Percentiles rank a stretch among this genome's conserved stretches.
These are phyloP conservation scores for Hylodesmum podocarpum DNA, from an alignment of 306 rosid genomes.

Conservation along the genomic window DNA sequence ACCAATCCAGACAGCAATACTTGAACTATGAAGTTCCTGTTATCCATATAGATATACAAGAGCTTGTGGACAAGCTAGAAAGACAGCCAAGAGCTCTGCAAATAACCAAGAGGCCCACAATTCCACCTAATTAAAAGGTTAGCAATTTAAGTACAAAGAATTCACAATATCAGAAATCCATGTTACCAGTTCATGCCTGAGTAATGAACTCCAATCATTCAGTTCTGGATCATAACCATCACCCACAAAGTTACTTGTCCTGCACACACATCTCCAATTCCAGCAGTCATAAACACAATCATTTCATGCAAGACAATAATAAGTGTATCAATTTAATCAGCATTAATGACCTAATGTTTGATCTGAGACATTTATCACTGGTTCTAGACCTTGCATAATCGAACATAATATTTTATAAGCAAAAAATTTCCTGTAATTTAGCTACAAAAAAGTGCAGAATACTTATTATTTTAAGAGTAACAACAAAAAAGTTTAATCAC, in stretches of 20 bases:
- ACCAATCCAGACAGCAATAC: slow-evolving; percentile 28
- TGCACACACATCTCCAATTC: slow-evolving; percentile 30
- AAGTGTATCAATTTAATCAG: neutral
- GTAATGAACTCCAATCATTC: slow-evolving; percentile 23
- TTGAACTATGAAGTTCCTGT: slow-evolving; percentile 21
- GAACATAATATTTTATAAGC: neutral
- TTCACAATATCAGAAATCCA: slow-evolving; percentile 19
- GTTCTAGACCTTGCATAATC: neutral
- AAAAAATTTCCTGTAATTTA: neutral
- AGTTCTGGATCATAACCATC: slow-evolving; percentile 27
- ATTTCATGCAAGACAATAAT: slow-evolving; percentile 2
- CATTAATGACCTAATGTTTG: neutral
- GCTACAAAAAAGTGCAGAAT: neutral
- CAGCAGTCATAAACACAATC: neutral
- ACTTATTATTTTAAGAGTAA: neutral
- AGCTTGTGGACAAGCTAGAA: slow-evolving; percentile 25
- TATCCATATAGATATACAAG: slow-evolving; percentile 1
- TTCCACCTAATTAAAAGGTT: slow-evolving; percentile 35
- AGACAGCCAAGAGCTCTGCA: slow-evolving; percentile 29
- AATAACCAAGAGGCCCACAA: slow-evolving; percentile 28
- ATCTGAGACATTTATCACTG: neutral
- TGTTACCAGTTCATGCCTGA: slow-evolving; percentile 39
- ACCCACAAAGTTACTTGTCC: slow-evolving; percentile 36
- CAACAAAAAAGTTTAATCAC: neutral
- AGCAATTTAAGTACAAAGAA: slow-evolving; percentile 13